A percentile compares a stretch with the other conserved stretches of the same genome.
Evolutionary conservation across 2,329 filamentous ascomycete genomes (phyloP).

Genomic region (Dactylonectria macrodidyma): DNA sequence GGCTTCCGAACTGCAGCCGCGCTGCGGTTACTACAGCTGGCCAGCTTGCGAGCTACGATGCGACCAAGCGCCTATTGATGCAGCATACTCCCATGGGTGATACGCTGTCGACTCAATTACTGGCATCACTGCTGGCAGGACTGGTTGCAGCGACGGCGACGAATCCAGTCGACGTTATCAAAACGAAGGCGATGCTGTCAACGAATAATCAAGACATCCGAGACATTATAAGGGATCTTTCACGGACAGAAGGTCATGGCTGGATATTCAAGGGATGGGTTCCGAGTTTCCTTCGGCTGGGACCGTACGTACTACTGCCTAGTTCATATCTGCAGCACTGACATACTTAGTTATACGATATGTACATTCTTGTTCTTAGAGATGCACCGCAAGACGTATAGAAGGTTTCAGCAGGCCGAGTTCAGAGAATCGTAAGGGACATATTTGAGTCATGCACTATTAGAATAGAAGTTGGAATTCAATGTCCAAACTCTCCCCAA

Average conservation of each 20-base stretch:
- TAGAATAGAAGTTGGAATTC: no score
- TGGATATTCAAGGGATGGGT: slow-evolving; percentile 95
- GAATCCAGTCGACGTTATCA: slow-evolving; percentile 89
- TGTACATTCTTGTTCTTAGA: slow-evolving; percentile 88
- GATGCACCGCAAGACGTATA: slow-evolving; percentile 83
- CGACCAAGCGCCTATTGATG: slow-evolving; percentile 80
- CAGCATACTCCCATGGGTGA: slow-evolving; percentile 77
- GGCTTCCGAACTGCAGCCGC: slow-evolving; percentile 85
- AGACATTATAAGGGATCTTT: slow-evolving; percentile 75
- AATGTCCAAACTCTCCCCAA: no score
- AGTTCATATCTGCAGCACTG: neutral
- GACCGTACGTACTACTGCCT: slow-evolving; percentile 64
- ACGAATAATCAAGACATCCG: slow-evolving; percentile 64
- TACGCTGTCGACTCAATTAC: slow-evolving; percentile 82
- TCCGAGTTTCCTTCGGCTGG: slow-evolving; percentile 75
- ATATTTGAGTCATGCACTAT: neutral
- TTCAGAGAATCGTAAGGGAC: neutral
- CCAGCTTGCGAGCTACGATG: slow-evolving; percentile 88
- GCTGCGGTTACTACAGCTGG: slow-evolving; percentile 88
- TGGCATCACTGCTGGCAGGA: slow-evolving; percentile 82
- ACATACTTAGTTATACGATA: slow-evolving; percentile 75
- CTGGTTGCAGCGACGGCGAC: slow-evolving; percentile 89
- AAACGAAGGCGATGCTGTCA: slow-evolving; percentile 87
- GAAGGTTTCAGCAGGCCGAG: neutral
- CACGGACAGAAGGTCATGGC: slow-evolving; percentile 75